Percentiles rank a stretch among this genome's conserved stretches.
Conservation (phyloP, 2,329 filamentous ascomycete genomes). For the Aspergillus brunneoviolaceus region DNA sequence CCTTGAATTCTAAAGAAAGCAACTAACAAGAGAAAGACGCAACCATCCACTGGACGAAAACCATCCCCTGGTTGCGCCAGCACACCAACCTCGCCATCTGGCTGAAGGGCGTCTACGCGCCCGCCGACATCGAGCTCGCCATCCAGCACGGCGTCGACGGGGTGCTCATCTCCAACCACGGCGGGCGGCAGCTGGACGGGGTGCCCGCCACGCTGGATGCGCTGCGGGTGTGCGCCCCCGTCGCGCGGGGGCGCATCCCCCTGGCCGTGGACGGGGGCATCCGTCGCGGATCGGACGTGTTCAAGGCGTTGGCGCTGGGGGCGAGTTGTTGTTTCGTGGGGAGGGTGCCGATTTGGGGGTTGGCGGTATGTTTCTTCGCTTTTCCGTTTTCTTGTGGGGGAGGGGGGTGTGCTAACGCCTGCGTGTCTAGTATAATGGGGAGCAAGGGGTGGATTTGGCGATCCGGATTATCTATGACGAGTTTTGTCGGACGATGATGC, state of each 20-base stretch:
- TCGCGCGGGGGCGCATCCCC: slow-evolving; percentile 27
- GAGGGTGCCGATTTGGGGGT: slow-evolving; percentile 29
- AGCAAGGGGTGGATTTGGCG: slow-evolving; percentile 27
- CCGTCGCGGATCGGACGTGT: slow-evolving; percentile 28
- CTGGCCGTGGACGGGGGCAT: slow-evolving; percentile 30
- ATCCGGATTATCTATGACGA: slow-evolving; percentile 25
- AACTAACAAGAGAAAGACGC: slow-evolving; percentile 25
- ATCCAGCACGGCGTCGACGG: slow-evolving; percentile 31
- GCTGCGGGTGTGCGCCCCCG: slow-evolving; percentile 19
- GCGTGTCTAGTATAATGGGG: slow-evolving; percentile 20
- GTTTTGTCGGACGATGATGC: slow-evolving; percentile 23
- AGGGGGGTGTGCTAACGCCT: not conserved
- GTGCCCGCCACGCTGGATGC: slow-evolving; percentile 34
- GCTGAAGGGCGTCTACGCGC: slow-evolving; percentile 22
- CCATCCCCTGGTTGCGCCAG: slow-evolving; percentile 48
- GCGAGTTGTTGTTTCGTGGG: slow-evolving; percentile 27
- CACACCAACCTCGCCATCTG: slow-evolving; percentile 46
- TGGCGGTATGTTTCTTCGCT: slow-evolving; percentile 22
- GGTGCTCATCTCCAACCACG: slow-evolving; percentile 36
- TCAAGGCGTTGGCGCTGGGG: slow-evolving; percentile 31
- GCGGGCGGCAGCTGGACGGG: slow-evolving; percentile 34
- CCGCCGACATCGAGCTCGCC: slow-evolving; percentile 31
- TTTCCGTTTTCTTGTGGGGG: not conserved
- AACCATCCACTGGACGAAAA: slow-evolving; percentile 46
- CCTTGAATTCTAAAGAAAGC: too few species aligned